These are phyloP conservation scores for Pelargonium nanum DNA, from an alignment of 345 rosid genomes.

Conservation along the genomic window DNA sequence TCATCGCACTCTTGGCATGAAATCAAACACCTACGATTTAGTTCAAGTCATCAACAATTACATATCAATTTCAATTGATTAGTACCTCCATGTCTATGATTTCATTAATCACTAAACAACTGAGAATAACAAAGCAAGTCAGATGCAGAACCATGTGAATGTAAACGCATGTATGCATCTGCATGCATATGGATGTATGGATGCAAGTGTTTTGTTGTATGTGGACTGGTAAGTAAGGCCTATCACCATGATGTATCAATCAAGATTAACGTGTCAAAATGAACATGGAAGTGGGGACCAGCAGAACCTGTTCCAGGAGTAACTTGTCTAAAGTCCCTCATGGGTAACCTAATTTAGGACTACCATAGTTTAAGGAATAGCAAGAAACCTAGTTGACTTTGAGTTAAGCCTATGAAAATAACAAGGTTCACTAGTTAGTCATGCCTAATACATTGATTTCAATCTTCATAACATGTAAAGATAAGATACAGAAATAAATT, in stretches of 20 bases:
- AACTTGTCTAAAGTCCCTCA: background rate
- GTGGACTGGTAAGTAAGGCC: background rate
- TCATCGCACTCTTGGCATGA: background rate
- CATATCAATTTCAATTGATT: no score
- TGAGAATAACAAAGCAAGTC: background rate
- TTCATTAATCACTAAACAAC: background rate
- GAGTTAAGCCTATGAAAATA: background rate
- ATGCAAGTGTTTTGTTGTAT: background rate
- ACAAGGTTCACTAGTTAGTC: background rate
- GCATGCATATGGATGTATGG: background rate
- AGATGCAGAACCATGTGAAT: background rate
- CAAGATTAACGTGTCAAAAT: background rate
- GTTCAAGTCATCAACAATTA: background rate
- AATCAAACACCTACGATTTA: background rate
- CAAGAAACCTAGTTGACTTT: conserved; percentile 1
- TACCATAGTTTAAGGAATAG: background rate
- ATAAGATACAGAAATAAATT: background rate
- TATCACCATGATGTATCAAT: background rate
- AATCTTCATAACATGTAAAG: background rate
- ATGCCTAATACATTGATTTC: background rate
- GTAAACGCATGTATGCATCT: background rate
- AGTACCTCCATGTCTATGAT: background rate
- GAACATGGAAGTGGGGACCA: background rate
- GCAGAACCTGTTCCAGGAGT: background rate
- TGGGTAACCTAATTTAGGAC: conserved; percentile 1